A percentile compares a stretch with the other conserved stretches of the same genome.
phyloP scores from a whole-genome alignment of 352 stramenopile species.

The Globisporangium carolinianum region DNA sequence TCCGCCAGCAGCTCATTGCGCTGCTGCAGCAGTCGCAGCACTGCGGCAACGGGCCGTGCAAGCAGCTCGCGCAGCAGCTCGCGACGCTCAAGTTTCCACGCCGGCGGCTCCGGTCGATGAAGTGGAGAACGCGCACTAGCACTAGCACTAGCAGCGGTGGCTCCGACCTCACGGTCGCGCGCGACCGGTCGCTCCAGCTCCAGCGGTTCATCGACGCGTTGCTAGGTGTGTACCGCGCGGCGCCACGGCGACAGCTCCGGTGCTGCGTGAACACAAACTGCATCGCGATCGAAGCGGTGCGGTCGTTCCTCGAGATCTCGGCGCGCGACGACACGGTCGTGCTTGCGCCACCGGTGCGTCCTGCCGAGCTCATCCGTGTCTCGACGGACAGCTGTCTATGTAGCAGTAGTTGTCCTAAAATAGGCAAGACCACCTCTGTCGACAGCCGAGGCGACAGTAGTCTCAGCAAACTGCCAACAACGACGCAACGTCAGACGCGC shows the following conservation, averaged over 20 bases:
- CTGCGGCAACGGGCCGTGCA: conserved; percentile 38
- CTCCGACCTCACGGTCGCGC: conserved; percentile 21
- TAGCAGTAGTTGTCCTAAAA: too few species aligned
- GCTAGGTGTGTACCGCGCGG: conserved; percentile 40
- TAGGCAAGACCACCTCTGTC: background rate
- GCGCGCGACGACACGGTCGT: conserved; percentile 14
- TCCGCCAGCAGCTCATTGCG: conserved; percentile 39
- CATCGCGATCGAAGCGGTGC: conserved; percentile 29
- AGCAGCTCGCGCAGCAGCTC: conserved; percentile 33
- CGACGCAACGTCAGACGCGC: conserved; percentile 1
- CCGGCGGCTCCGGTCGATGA: conserved; percentile 13
- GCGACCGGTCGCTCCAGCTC: conserved; percentile 29
- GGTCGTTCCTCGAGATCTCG: conserved; percentile 40
- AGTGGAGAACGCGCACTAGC: too few species aligned
- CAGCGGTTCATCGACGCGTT: conserved; percentile 49
- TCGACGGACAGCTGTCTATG: too few species aligned
- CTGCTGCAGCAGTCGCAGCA: conserved; percentile 13
- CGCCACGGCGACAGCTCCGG: conserved; percentile 39
- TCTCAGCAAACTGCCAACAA: background rate
- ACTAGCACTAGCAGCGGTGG: conserved; percentile 7
- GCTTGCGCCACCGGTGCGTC: background rate
- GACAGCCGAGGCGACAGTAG: background rate
- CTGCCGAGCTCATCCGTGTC: too few species aligned
- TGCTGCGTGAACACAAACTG: conserved; percentile 56
- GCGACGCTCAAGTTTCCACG: conserved; percentile 46